Evolutionary conservation across 371 early-diverging fungal genomes (phyloP), one percentile per base, ranked within the genome.

Genomic region (Apophysomyces trapeziformis): DNA sequence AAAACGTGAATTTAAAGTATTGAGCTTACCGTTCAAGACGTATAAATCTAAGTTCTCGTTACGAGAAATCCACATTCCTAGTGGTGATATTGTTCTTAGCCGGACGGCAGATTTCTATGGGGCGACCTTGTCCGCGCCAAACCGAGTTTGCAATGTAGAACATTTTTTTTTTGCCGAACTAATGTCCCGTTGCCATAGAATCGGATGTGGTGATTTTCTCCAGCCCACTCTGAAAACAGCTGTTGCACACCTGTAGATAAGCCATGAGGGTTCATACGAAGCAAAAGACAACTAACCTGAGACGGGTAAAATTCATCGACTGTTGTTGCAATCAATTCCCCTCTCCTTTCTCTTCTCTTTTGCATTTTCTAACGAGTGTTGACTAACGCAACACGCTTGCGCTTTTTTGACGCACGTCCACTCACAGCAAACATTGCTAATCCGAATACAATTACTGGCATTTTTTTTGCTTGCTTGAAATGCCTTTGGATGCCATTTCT

Each of bases 241-340:
- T 21, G 21, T 21, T 21, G 21, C 21, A 21, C 21, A 50, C 21
- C 50, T 50, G 9, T 7, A 50, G 16, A 21, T 18, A 18, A 14
- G 1, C 21, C 26, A 18, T 50, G 21, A 50, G 21, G n/a, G 50
- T n/a, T 2, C 9, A n/a, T 16, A 46, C 6, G n/a, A 46, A 50
- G 21, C 21, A 50, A 26, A 50, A 50, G 7, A 21, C 47, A 50
- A 50, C 50, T 1, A 50, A 50, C 50, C 50, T 50, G 50, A 5
- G 50, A 50, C 6, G 50, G 5, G 21, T 50, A 50, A 50, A 18
- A 50, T 21, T 50, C 50, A 50, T 50, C 50, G n/a, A 50, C 21
- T 5, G 50, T 50, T 9, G 21, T 8, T 7, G 50, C 50, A 18
- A 50, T 26, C 21, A 50, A 21, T 26, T 50, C 50, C 5, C 50